phyloP scores from a whole-genome alignment of 2,329 filamentous ascomycete species.

The Dactylellina cionopaga region DNA sequence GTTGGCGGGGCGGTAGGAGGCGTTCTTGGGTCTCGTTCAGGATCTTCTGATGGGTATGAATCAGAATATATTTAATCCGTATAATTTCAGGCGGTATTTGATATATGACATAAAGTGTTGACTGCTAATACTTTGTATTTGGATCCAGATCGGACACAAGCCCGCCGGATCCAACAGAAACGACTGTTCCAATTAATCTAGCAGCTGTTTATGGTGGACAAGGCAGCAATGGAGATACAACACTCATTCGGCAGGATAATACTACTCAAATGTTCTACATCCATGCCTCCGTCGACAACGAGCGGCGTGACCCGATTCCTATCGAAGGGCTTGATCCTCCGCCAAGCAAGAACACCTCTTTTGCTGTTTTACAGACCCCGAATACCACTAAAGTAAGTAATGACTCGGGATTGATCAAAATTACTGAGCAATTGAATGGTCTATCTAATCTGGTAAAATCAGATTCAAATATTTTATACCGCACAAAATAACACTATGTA shows the following conservation, averaged over 20 bases:
- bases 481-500: constrained; percentile 39
- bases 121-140: neutral
- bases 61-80: neutral
- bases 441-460: too few species aligned
- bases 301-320: constrained; percentile 10
- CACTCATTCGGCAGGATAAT: constrained; percentile 27
- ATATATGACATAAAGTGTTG: neutral
- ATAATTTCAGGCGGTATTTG: too few species aligned
- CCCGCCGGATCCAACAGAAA: neutral
- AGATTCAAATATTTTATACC: constrained; percentile 44
- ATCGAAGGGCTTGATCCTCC: constrained; percentile 24
- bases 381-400: constrained; percentile 21
- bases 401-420: neutral
- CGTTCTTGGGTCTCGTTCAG: constrained; percentile 9
- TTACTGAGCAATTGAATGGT: too few species aligned
- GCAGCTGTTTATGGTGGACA: constrained; percentile 9
- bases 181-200: constrained; percentile 21
- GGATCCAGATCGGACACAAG: too few species aligned
- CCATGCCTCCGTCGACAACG: neutral
- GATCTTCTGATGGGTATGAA: constrained; percentile 2
- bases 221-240: neutral
- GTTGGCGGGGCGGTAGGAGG: constrained; percentile 31
- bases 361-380: constrained; percentile 22
- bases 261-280: constrained; percentile 28
- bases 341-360: constrained; percentile 37